A percentile compares a stretch with the other conserved stretches of the same genome.
phyloP scores from a whole-genome alignment of 2,329 filamentous ascomycete species.

The Aphanocladium album region DNA sequence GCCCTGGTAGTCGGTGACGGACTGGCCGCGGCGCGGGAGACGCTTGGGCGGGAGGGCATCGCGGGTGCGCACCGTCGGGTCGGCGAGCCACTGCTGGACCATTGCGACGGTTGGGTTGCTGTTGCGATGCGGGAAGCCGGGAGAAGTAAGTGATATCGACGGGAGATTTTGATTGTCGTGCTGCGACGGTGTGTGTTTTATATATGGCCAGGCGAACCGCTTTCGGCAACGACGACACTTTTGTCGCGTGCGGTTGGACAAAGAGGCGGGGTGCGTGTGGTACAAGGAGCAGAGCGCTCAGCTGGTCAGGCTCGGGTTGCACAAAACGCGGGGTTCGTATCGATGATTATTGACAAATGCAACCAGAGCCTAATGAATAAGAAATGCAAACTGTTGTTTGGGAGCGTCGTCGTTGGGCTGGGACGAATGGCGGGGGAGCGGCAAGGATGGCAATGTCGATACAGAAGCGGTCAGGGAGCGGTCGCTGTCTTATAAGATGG shows the following conservation, averaged over 20 bases:
- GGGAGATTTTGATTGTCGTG: background rate
- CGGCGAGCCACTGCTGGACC: constrained; percentile 30
- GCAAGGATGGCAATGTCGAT: background rate
- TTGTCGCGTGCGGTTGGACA: constrained; percentile 2
- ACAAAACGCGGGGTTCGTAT: background rate
- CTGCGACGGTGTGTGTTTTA: background rate
- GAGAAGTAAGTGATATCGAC: background rate
- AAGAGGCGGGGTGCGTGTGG: constrained; percentile 14
- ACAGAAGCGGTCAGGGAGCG: background rate
- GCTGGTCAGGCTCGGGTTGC: background rate
- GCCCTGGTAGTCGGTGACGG: constrained; percentile 40
- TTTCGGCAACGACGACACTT: background rate
- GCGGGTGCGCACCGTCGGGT: constrained; percentile 15
- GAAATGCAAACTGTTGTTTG: too few species aligned
- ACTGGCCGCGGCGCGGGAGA: constrained; percentile 41
- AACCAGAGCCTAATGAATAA: too few species aligned
- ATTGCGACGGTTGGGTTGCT: constrained; percentile 19
- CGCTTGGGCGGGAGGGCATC: constrained; percentile 12
- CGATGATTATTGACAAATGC: too few species aligned
- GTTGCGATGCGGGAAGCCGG: constrained; percentile 12
- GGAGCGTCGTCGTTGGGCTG: too few species aligned
- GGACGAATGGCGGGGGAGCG: background rate
- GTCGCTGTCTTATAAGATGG: background rate
- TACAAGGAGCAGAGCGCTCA: constrained; percentile 12
- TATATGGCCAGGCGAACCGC: background rate